Evolutionary conservation across 768 basidiomycete genomes (phyloP).

Genomic region (Lyophyllum atratum): DNA sequence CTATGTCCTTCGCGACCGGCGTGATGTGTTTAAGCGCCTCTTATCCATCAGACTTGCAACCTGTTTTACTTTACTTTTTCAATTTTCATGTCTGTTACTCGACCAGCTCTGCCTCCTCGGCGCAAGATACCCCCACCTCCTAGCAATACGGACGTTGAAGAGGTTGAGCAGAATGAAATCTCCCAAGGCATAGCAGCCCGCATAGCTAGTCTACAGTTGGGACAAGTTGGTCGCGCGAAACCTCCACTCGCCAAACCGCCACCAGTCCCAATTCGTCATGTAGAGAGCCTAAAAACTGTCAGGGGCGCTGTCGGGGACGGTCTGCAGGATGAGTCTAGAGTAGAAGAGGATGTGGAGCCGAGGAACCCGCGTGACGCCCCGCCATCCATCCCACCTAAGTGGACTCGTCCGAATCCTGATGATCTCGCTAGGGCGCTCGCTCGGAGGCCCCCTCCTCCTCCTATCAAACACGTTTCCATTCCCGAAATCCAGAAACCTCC

Average conservation of each 20-base stretch:
- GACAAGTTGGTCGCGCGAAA: conserved; percentile 19
- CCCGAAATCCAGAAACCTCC: background rate
- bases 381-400: conserved; percentile 22
- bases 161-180: conserved; percentile 3
- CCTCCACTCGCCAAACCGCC: conserved; percentile 13
- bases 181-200: conserved; percentile 28
- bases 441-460: conserved; percentile 37
- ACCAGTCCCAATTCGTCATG: conserved; percentile 18
- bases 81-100: conserved; percentile 11
- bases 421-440: conserved; percentile 29
- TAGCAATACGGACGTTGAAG: background rate
- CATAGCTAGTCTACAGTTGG: conserved; percentile 31
- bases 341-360: background rate
- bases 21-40: conserved; percentile 1
- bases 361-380: conserved; percentile 8
- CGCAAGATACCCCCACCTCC: conserved; percentile 26
- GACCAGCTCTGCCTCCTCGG: conserved; percentile 27
- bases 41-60: background rate
- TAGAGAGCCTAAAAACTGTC: conserved; percentile 1
- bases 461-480: conserved; percentile 10
- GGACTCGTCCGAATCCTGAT: conserved; percentile 16
- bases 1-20: background rate
- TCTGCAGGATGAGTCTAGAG: background rate
- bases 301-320: background rate
- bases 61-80: background rate